Conservation (phyloP, 2,329 filamentous ascomycete genomes). For the Penicillium polonicum region DNA sequence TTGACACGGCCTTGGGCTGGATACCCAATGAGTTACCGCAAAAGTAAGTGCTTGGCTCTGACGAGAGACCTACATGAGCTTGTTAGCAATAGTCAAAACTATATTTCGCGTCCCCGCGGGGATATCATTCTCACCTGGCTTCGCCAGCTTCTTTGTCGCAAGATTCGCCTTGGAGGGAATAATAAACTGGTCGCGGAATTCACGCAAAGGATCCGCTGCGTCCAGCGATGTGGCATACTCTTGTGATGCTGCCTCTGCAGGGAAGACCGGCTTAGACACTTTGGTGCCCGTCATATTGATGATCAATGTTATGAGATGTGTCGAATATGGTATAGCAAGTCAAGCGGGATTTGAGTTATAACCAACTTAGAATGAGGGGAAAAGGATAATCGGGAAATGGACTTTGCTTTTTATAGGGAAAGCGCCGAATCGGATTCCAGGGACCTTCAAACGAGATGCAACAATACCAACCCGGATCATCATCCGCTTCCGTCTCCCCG, state of each 20-base stretch:
- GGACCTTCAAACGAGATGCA: conserved; percentile 5
- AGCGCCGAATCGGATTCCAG: conserved; percentile 2
- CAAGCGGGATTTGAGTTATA: not conserved
- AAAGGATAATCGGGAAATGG: not conserved
- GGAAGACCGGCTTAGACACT: conserved; percentile 30
- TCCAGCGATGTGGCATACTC: conserved; percentile 55
- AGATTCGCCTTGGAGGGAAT: conserved; percentile 74
- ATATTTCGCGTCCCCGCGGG: not conserved
- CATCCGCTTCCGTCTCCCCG: conserved; percentile 27
- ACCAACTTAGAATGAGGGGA: not conserved
- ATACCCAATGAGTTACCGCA: conserved; percentile 86
- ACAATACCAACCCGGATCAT: conserved; percentile 6
- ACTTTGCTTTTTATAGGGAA: conserved; percentile 19
- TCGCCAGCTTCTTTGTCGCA: conserved; percentile 59
- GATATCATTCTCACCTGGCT: conserved; percentile 29
- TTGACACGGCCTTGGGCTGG: conserved; percentile 67
- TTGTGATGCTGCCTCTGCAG: conserved; percentile 30
- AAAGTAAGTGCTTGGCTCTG: conserved; percentile 64
- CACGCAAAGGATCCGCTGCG: conserved; percentile 57
- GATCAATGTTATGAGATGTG: not conserved
- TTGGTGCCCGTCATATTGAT: conserved; percentile 13
- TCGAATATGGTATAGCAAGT: not conserved
- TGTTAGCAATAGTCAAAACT: conserved; percentile 12
- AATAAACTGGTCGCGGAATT: conserved; percentile 68
- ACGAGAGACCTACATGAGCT: conserved; percentile 31